Percentiles rank a stretch among this genome's conserved stretches.
Conservation (phyloP, 768 basidiomycete species). For the Pleurotus citrinopileatus region DNA sequence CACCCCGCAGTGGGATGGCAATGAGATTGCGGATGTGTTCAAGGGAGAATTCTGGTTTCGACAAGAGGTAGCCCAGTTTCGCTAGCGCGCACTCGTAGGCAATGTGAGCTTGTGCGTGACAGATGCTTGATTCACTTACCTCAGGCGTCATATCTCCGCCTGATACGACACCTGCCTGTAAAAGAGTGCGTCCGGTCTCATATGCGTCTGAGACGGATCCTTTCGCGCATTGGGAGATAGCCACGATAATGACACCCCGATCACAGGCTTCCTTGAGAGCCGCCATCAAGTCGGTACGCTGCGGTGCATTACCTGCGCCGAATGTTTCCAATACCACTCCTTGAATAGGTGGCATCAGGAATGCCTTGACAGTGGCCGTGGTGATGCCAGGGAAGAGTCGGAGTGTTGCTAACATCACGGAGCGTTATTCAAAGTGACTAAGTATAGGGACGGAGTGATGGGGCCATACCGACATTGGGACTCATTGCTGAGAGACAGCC, state of each 20-base stretch:
- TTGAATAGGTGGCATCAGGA: conserved; percentile 67
- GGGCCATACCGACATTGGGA: conserved; percentile 69
- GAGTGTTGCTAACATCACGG: conserved; percentile 56
- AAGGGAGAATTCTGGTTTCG: conserved; percentile 72
- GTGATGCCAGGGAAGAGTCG: conserved; percentile 90
- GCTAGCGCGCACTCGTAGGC: conserved; percentile 74
- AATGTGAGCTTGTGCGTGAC: neutral
- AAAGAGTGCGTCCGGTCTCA: conserved; percentile 69
- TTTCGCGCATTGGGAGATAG: conserved; percentile 87
- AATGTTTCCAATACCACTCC: conserved; percentile 91
- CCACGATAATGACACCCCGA: conserved; percentile 83
- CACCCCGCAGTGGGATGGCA: conserved; percentile 79
- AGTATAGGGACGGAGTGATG: conserved; percentile 5
- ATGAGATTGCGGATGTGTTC: conserved; percentile 74
- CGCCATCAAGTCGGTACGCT: conserved; percentile 70
- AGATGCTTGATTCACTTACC: conserved; percentile 35
- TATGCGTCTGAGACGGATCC: conserved; percentile 86
- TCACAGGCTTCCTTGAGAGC: conserved; percentile 80
- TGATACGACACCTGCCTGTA: conserved; percentile 73
- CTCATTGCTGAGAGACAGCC: conserved; percentile 55
- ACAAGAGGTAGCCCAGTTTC: conserved; percentile 87
- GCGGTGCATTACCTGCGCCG: conserved; percentile 91
- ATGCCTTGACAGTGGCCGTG: conserved; percentile 67
- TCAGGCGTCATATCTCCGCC: conserved; percentile 97
- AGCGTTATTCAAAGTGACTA: neutral